Conservation (phyloP, 805 yeast species). For the Danielozyma ontarioensis region DNA sequence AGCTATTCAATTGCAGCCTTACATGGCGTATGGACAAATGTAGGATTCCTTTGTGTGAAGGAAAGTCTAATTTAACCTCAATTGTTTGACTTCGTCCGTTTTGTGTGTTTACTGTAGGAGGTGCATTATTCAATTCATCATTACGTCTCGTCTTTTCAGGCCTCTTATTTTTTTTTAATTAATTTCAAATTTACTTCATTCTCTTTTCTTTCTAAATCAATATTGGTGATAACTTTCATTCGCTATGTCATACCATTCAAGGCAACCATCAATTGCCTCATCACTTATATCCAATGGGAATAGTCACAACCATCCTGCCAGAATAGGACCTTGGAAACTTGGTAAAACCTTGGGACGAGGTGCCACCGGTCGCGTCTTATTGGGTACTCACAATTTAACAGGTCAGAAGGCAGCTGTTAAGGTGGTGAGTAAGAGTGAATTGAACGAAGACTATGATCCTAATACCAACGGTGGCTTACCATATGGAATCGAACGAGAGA, state of each 20-base stretch:
- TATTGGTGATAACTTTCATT: not conserved
- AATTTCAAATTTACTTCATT: not conserved
- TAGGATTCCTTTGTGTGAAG: too few species aligned
- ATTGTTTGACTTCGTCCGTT: too few species aligned
- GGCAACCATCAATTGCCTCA: conserved; percentile 59
- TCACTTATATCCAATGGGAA: conserved; percentile 45
- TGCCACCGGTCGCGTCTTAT: conserved; percentile 73
- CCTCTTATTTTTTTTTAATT: too few species aligned
- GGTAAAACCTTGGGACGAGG: conserved; percentile 80
- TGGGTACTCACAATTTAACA: conserved; percentile 63
- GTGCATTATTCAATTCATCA: too few species aligned
- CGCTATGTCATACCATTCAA: conserved; percentile 31
- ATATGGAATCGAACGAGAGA: conserved; percentile 95
- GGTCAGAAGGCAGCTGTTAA: conserved; percentile 82
- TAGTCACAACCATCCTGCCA: conserved; percentile 41
- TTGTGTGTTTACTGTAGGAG: too few species aligned
- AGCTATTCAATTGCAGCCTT: too few species aligned
- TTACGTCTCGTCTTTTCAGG: too few species aligned
- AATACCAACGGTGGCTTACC: conserved; percentile 54
- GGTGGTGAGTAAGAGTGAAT: conserved; percentile 65
- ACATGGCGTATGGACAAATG: too few species aligned
- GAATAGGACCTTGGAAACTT: conserved; percentile 77
- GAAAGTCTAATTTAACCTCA: too few species aligned
- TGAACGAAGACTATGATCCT: conserved; percentile 31
- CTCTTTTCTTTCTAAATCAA: not conserved